Percentiles rank a stretch among this genome's conserved stretches.
These are phyloP conservation scores for Luzula sylvatica DNA, from an alignment of 176 grass and related monocot genomes.

Conservation along the genomic window DNA sequence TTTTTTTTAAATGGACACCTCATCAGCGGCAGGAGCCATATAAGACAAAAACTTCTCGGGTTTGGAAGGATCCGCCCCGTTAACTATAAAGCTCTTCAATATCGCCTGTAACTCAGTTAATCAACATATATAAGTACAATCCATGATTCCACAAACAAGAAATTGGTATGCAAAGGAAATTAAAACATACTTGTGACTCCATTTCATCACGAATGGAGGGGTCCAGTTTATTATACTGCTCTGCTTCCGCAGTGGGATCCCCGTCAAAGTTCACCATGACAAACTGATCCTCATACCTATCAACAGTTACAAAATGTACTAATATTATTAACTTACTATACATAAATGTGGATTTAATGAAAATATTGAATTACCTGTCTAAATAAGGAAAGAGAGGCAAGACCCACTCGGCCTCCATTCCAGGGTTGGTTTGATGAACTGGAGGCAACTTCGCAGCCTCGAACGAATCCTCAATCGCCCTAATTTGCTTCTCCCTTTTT, in stretches of 20 bases:
- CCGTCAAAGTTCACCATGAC: slow-evolving; percentile 99
- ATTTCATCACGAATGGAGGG: slow-evolving; percentile 49
- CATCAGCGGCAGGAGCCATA: slow-evolving; percentile 69
- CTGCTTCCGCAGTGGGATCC: slow-evolving; percentile 91
- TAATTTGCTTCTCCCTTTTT: slow-evolving; percentile 89
- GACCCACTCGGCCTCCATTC: slow-evolving; percentile 55
- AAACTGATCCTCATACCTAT: slow-evolving; percentile 74
- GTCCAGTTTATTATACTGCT: slow-evolving; percentile 77
- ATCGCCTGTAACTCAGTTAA: slow-evolving; percentile 41
- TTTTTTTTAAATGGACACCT: slow-evolving; percentile 41
- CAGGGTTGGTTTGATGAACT: slow-evolving; percentile 86
- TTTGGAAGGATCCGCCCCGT: slow-evolving; percentile 62
- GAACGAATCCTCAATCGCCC: slow-evolving; percentile 88
- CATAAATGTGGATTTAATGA: slow-evolving; percentile 10
- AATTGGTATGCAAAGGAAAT: neutral
- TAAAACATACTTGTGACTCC: slow-evolving; percentile 58
- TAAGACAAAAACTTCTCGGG: slow-evolving; percentile 89
- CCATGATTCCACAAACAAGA: slow-evolving; percentile 18
- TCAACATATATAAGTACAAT: slow-evolving; percentile 12
- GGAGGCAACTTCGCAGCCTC: slow-evolving; percentile 72
- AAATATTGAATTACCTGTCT: slow-evolving; percentile 40
- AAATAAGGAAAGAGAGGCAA: slow-evolving; percentile 87
- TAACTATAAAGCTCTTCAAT: slow-evolving; percentile 95
- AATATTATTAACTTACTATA: neutral
- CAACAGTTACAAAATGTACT: neutral